phyloP scores from a whole-genome alignment of 2,329 filamentous ascomycete species.

The Monosporascus sp. region DNA sequence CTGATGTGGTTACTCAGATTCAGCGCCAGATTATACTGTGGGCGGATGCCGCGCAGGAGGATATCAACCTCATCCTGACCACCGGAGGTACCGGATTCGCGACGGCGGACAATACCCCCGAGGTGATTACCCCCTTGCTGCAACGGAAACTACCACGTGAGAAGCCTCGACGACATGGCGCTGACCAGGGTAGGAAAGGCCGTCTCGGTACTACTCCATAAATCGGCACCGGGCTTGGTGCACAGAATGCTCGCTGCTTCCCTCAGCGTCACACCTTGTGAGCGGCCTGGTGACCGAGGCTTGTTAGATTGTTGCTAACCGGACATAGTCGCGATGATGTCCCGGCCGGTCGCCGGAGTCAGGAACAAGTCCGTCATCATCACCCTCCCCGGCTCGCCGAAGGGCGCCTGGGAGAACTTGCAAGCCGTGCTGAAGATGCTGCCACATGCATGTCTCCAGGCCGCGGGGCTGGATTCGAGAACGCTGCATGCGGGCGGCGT shows the following conservation, averaged over 20 bases:
- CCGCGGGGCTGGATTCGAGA: slow-evolving; percentile 77
- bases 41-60: slow-evolving; percentile 59
- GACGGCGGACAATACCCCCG: slow-evolving; percentile 77
- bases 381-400: slow-evolving; percentile 90
- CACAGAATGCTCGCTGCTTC: slow-evolving; percentile 91
- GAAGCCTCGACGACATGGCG: not conserved
- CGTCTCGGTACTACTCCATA: slow-evolving; percentile 72
- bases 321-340: slow-evolving; percentile 84
- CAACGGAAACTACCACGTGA: too few relatives aligned
- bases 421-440: slow-evolving; percentile 84
- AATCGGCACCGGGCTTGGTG: slow-evolving; percentile 83
- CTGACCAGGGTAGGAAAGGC: slow-evolving; percentile 48
- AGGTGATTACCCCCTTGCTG: slow-evolving; percentile 46
- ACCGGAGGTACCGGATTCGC: slow-evolving; percentile 95
- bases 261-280: slow-evolving; percentile 82
- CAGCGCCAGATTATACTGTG: slow-evolving; percentile 68
- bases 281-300: slow-evolving; percentile 29
- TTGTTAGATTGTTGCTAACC: slow-evolving; percentile 3
- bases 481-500: slow-evolving; percentile 74
- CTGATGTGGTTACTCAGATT: slow-evolving; percentile 71
- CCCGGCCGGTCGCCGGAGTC: slow-evolving; percentile 84
- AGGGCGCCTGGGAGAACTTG: slow-evolving; percentile 91
- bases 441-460: slow-evolving; percentile 91
- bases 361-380: slow-evolving; percentile 77
- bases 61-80: slow-evolving; percentile 74